Evolutionary conservation across 192 early-diverging fungal genomes (phyloP).

Genomic region (Entomortierella chlamydospora): DNA sequence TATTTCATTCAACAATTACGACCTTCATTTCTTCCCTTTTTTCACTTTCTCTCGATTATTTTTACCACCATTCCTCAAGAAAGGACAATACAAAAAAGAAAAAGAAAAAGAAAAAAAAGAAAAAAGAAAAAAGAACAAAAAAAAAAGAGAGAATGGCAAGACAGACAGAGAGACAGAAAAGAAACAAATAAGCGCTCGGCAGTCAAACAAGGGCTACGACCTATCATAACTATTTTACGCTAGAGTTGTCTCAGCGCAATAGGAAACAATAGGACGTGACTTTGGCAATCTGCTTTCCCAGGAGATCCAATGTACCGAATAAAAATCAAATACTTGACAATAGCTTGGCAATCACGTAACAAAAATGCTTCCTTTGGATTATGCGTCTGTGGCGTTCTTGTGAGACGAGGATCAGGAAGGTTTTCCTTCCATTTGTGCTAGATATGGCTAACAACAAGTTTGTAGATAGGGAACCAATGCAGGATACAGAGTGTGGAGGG

Average conservation of each 20-base stretch:
- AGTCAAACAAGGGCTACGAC: constrained; percentile 2
- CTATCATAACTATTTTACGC: neutral
- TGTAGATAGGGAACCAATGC: constrained; percentile 16
- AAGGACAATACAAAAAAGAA: neutral
- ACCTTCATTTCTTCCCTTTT: neutral
- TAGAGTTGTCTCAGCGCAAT: neutral
- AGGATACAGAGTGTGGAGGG: constrained; percentile 32
- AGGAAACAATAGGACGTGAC: neutral
- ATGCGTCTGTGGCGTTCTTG: constrained; percentile 44
- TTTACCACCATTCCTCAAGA: neutral
- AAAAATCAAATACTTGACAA: too few species aligned
- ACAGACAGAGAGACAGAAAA: too few species aligned
- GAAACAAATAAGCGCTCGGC: neutral
- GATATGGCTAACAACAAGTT: constrained; percentile 35
- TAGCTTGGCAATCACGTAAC: too few species aligned
- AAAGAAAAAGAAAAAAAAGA: neutral
- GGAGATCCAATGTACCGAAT: too few species aligned
- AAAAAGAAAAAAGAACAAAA: neutral
- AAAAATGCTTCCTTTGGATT: too few species aligned
- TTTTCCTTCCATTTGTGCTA: constrained; percentile 37
- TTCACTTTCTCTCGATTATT: neutral
- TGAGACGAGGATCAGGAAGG: constrained; percentile 30
- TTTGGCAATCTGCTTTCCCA: neutral
- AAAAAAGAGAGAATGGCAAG: neutral
- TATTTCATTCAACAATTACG: neutral